Evolutionary conservation across 306 rosid genomes (phyloP), one percentile per base, ranked within the genome.

Genomic region (Rosa chinensis): DNA sequence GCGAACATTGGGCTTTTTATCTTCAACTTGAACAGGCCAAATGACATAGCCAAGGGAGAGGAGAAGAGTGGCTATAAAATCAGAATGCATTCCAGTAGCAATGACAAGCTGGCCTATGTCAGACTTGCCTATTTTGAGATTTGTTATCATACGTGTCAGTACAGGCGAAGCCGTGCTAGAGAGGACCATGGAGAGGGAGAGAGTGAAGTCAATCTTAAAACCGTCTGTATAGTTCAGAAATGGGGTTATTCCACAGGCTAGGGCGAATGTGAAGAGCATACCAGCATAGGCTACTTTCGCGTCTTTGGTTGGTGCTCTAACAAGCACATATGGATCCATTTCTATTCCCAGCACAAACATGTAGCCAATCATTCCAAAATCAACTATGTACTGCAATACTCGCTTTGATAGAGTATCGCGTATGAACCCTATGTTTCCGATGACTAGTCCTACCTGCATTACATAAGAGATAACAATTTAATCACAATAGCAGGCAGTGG

Each of bases 281-380:
- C 90, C 94, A 10, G 82, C 87, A 70, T 86, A 91, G 43, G 99
- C 98, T 42, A 95, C 90, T 77, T 84, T 91, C 14, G 90, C 96
- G 48, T 89, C 99, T 18, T 77, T 88, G 6, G 83, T 83, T 44
- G 99, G 94, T 70, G 47, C 56, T 50, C 71, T 88, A 39, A 93
- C 79, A 39, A 95, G 81, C 6, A 72, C 78, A 35, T 77, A 84
- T 3, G 98, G 99, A 78, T 95, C 94, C 98, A 91, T 93, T 89
- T 95, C 99, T 84, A 95, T 83, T 11, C 99, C 99, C 74, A 95
- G 76, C 58, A 88, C 96, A 73, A 95, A 89, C 99, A 95, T 95
- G 86, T 95, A 93, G 79, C 93, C 88, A 63, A 85, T 85, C 98
- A 95, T 95, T 5, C 94, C 99, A 53, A 90, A 88, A 82, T 93